These are phyloP conservation scores for Sporisorium graminicola DNA, from an alignment of 1,284 basidiomycete species.

Conservation along the genomic window DNA sequence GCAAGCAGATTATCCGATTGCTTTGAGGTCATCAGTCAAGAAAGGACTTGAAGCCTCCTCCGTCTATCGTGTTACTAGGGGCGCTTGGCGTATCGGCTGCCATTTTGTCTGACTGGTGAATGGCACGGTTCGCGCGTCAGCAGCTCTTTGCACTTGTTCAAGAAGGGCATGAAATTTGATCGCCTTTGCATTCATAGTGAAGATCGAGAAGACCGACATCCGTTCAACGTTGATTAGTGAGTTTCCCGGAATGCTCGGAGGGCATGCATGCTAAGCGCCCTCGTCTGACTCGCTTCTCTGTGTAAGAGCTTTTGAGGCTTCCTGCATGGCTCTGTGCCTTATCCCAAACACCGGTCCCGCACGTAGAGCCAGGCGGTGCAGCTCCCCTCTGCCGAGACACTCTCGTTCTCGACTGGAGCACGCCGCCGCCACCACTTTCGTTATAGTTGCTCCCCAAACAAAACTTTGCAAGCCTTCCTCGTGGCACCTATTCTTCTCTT, in stretches of 20 bases:
- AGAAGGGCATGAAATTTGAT: neutral
- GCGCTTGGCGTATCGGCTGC: too few relatives aligned
- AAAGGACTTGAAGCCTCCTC: neutral
- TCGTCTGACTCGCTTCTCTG: neutral
- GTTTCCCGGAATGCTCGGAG: neutral
- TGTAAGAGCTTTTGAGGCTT: neutral
- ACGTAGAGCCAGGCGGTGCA: neutral
- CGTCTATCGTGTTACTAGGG: too few relatives aligned
- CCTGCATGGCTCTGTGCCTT: neutral
- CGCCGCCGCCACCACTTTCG: constrained; percentile 16
- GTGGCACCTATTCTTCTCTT: neutral
- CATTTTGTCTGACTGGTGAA: neutral
- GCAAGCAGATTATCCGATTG: neutral
- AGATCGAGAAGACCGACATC: neutral
- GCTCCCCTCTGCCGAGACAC: constrained; percentile 17
- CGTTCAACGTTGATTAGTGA: too few relatives aligned
- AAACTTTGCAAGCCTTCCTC: neutral
- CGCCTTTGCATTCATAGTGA: neutral
- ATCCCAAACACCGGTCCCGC: neutral
- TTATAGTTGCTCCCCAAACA: constrained; percentile 10
- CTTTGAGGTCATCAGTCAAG: neutral
- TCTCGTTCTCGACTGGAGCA: constrained; percentile 14
- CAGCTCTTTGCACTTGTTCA: neutral
- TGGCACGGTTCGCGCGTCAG: neutral
- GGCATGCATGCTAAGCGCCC: neutral